These are phyloP conservation scores for Cudoniella acicularis DNA, from an alignment of 495 filamentous ascomycete species.

Conservation along the genomic window DNA sequence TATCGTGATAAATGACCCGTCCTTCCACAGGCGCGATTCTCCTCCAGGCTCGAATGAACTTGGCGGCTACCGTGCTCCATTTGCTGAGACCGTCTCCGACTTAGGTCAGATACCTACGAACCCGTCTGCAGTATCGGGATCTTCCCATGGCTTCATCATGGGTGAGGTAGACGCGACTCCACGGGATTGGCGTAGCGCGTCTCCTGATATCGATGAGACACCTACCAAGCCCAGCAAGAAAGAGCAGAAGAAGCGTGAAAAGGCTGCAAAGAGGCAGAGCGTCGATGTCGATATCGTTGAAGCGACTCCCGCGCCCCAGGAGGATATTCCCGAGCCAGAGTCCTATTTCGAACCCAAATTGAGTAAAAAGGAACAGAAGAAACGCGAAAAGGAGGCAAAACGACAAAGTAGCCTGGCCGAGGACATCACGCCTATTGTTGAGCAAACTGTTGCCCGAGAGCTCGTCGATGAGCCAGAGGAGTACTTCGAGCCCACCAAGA, in stretches of 20 bases:
- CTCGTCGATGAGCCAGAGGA: slow-evolving; percentile 23
- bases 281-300: slow-evolving; percentile 16
- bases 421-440: slow-evolving; percentile 10
- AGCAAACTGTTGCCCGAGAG: slow-evolving; percentile 12
- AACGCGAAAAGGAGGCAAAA: slow-evolving; percentile 31
- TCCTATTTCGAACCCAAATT: slow-evolving; percentile 32
- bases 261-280: slow-evolving; percentile 25
- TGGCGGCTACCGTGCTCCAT: slow-evolving; percentile 39
- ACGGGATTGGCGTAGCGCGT: slow-evolving; percentile 17
- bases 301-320: slow-evolving; percentile 1
- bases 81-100: slow-evolving; percentile 40
- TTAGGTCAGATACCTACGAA: slow-evolving; percentile 18
- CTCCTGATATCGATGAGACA: slow-evolving; percentile 20
- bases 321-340: slow-evolving; percentile 34
- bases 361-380: slow-evolving; percentile 36
- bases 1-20: slow-evolving; percentile 62
- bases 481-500: slow-evolving; percentile 22
- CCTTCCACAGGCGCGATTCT: slow-evolving; percentile 59
- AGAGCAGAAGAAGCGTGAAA: slow-evolving; percentile 34
- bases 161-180: slow-evolving; percentile 20
- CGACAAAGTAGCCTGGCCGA: slow-evolving; percentile 21
- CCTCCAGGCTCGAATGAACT: slow-evolving; percentile 57
- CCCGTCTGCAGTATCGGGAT: neutral
- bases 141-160: slow-evolving; percentile 12
- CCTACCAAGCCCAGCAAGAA: slow-evolving; percentile 31